Evolutionary conservation across 257 asterid species (phyloP).

Genomic region (Linaria vulgaris): DNA sequence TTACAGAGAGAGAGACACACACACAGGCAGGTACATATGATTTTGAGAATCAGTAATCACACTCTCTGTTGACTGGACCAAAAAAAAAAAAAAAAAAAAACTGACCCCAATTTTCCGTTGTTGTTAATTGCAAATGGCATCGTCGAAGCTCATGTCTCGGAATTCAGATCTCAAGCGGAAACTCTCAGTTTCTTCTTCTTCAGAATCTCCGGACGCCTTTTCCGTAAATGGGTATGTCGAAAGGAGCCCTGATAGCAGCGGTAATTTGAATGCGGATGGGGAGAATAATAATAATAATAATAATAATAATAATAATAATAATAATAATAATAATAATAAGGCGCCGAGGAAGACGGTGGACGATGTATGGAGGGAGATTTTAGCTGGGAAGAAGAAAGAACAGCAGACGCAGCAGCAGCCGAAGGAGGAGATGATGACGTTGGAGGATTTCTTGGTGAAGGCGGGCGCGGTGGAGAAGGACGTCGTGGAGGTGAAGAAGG

Average conservation of each 20-base stretch:
- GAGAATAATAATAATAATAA: too few species aligned
- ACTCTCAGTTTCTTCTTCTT: conserved; percentile 30
- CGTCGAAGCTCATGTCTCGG: conserved; percentile 52
- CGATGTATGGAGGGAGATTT: conserved; percentile 94
- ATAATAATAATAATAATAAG: too few species aligned
- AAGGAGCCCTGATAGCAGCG: conserved; percentile 24
- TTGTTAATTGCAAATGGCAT: conserved; percentile 24
- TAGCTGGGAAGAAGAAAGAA: conserved; percentile 66
- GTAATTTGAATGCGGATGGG: too few species aligned
- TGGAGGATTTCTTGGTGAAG: conserved; percentile 83
- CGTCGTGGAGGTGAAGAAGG: conserved; percentile 48
- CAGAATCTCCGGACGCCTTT: conserved; percentile 31
- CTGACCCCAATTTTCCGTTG: too few species aligned
- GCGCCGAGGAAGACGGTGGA: conserved; percentile 70
- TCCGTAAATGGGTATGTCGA: conserved; percentile 29
- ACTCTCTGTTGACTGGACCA: too few species aligned
- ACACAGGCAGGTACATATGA: too few species aligned
- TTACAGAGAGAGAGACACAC: too few species aligned
- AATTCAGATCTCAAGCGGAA: conserved; percentile 54
- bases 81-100: too few species aligned
- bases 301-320: too few species aligned
- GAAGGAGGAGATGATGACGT: conserved; percentile 74
- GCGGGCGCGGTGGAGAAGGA: conserved; percentile 70
- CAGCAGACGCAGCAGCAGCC: conserved; percentile 34
- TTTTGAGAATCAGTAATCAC: too few species aligned